Base-by-base conservation (phyloP, 176 grass and related monocot species). In the Zizania latifolia region DNA sequence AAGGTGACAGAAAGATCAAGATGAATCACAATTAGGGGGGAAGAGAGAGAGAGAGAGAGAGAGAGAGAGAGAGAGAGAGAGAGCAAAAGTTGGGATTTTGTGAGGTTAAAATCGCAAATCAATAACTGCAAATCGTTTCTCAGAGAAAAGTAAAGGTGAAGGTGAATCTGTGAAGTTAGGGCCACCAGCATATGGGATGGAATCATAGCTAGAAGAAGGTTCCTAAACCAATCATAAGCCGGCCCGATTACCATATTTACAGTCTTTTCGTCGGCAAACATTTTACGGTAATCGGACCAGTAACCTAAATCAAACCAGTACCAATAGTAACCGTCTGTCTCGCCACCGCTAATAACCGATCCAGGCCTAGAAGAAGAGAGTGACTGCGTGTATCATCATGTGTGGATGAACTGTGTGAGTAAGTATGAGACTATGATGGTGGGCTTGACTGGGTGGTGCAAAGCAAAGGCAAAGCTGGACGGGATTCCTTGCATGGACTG, bases 401-500 rank as follows among this genome's bases (percentile, higher is more conserved):
- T 8, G 48, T 34, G 34, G 9, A 41, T 29, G 5, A 61, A 55
- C 3, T 14, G 36, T 12, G 37, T 26, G 68, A n/a, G 46, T 8
- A 16, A 50, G 5, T 50, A 17, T 27, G 16, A 43, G 11, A 23
- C 1, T 10, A 77, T 83, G 82, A 84, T 71, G 27, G 39, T 65
- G 51, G 31, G 19, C 50, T 74, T 80, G 76, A 85, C 83, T 13
- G 31, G 44, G 30, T 24, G 19, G 17, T 13, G 53, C 27, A 59
- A 59, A 26, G n/a, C 19, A 53, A 22, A 53, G 60, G 44, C 33
- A 56, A 78, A 65, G 58, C 26, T 21, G 65, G 21, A 28, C 12
- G 46, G 8, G 61, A 85, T 63, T 65, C 35, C 58, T 78, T 74
- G 68, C 15, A 67, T 74, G 83, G 75, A 48, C 68, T n/a, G 16